Conservation (phyloP, 2,329 filamentous ascomycete species). For the Coniochaeta hoffmannii region DNA sequence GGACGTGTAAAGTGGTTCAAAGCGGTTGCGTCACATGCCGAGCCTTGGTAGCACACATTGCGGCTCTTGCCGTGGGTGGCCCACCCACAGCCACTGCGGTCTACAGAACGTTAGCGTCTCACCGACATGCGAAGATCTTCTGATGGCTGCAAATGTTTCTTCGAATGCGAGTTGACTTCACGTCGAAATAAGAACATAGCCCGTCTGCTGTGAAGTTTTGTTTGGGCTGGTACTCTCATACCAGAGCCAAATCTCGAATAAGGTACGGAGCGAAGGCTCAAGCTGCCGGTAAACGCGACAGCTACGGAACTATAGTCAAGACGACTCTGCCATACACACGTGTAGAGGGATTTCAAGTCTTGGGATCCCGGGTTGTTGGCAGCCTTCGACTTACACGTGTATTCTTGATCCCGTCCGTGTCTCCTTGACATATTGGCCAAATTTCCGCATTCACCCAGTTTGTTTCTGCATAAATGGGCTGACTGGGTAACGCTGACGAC, state of each 20-base stretch:
- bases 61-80: not conserved
- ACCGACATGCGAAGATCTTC: too few species aligned
- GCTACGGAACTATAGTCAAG: too few species aligned
- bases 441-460: slow-evolving; percentile 1
- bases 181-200: too few species aligned
- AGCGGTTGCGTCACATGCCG: not conserved
- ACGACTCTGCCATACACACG: too few species aligned
- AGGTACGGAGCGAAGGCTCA: too few species aligned
- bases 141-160: too few species aligned
- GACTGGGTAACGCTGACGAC: not conserved
- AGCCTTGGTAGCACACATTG: not conserved
- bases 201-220: too few species aligned
- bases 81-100: not conserved
- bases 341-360: not conserved
- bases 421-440: not conserved
- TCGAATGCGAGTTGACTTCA: too few species aligned
- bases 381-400: too few species aligned
- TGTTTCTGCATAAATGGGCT: not conserved
- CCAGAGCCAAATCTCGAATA: too few species aligned
- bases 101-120: not conserved
- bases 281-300: too few species aligned
- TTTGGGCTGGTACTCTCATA: too few species aligned
- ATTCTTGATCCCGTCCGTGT: not conserved
- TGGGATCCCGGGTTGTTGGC: not conserved
- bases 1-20: not conserved